Base-by-base conservation (phyloP, 768 basidiomycete species). In the Auriscalpium microsporum region DNA sequence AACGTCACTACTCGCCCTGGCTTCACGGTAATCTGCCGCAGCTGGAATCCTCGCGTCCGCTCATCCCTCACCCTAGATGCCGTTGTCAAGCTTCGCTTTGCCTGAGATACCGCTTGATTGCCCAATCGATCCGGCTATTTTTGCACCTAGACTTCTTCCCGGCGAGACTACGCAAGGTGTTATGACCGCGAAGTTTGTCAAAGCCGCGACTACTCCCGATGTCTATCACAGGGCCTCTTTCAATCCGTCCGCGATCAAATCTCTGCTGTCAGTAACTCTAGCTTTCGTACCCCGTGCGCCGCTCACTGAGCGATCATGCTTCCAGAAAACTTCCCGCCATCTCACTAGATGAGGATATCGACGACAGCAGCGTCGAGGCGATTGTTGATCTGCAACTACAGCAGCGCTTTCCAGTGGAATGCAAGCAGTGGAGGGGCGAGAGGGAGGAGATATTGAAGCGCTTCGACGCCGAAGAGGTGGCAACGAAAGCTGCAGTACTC, bases 1-100 rank as follows among this genome's bases (percentile, higher is more conserved):
- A 69, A 71, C 5, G 78, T 80, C 2, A 63, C 65, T 1, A 62
- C 68, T 8, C 69, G 71, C 14, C 66, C 69, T 4, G 80, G 81
- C 0, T 81, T 81, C 61, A 68, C 64, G 59, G 81, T 81, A 61
- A 67, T 48, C 11, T 49, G 4, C 13, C 4, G 1, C 13, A 9
- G 14, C 9, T 33, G 14, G 40, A 35, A 8, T n/a, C 13, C 13
- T 23, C 14, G 21, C 28, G 6, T 6, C 36, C 16, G 10, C 10
- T 33, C 28, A 52, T 13, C 23, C 48, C 10, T 55, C 52, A 3
- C 38, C 1, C 35, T 44, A 14, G 48, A 53, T 28, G 36, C 38
- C 3, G 38, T 23, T 9, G 17, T 48, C 8, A 2, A 33, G 5
- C 40, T 44, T 38, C 34, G 38, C n/a, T 38, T 57, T 28, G 36